Percentiles rank a stretch among this genome's conserved stretches.
Evolutionary conservation across 2,329 filamentous ascomycete genomes (phyloP).

Genomic region (Phyllosticta paracitricarpa): DNA sequence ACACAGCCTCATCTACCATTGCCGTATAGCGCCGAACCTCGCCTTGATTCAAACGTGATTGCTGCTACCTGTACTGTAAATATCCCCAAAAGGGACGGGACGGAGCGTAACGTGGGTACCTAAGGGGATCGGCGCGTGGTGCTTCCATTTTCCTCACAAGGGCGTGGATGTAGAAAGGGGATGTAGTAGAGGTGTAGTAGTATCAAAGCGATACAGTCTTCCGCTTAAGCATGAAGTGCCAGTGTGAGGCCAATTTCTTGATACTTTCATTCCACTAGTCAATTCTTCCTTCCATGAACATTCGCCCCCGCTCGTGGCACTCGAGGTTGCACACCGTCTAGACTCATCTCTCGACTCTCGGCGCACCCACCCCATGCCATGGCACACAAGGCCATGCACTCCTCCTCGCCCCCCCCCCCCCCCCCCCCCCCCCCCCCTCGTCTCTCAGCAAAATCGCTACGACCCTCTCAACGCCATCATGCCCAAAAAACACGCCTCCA

Average conservation of each 20-base stretch:
- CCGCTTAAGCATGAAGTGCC: not conserved
- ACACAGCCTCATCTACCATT: not conserved
- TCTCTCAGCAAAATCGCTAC: slow-evolving; percentile 14
- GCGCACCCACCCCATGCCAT: not conserved
- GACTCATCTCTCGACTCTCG: not conserved
- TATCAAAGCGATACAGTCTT: not conserved
- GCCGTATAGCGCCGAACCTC: not conserved
- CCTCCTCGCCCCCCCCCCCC: too few species aligned
- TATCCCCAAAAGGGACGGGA: not conserved
- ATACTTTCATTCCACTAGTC: not conserved
- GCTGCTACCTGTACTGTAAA: not conserved
- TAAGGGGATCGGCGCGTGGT: not conserved
- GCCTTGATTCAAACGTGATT: not conserved
- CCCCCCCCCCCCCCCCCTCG: too few species aligned
- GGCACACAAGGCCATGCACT: not conserved
- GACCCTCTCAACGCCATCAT: slow-evolving; percentile 67
- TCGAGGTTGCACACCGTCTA: not conserved
- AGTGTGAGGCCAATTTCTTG: not conserved
- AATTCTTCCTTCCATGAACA: not conserved
- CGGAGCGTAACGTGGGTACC: not conserved
- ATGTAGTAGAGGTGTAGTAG: not conserved
- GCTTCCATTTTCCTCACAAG: not conserved
- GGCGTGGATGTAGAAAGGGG: not conserved
- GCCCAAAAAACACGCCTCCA: slow-evolving; percentile 62
- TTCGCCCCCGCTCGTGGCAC: not conserved